Base-by-base conservation (phyloP, 345 rosid species). In the Rhizophora mangle region DNA sequence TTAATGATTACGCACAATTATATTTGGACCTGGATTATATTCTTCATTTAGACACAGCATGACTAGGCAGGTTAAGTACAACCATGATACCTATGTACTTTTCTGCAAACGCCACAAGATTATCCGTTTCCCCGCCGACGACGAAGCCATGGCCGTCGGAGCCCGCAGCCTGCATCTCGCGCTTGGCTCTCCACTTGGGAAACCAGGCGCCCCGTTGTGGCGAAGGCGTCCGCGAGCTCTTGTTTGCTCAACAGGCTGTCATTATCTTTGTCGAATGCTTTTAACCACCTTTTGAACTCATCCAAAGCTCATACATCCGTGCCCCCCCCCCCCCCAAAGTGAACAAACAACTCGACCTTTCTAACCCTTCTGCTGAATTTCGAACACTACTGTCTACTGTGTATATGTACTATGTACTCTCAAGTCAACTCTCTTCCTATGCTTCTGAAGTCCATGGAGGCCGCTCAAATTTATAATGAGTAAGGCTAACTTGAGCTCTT, bases 21-120 rank as follows among this genome's bases (percentile, higher is more conserved):
- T 9, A 8, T 39, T 39, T 39, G 46, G 46, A 39, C 13, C 9
- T 37, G 46, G 46, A 37, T 37, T 1, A 36, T 36, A 36, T 36
- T 36, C 39, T 36, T 9, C 9, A 7, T 36, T 36, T 36, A 36
- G 39, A 36, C 9, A 9, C 39, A 36, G 8, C 39, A 0, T 36
- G 8, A 36, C 43, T 36, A 39, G 46, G 1, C 0, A 39, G 24
- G 24, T 24, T 24, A 24, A 24, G n/a, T 53, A 37, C 37, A 16
- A 65, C 61, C 58, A 56, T 77, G 24, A 68, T 59, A 4, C 60
- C 43, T 37, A 68, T 69, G 52, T 77, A 73, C 30, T 72, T 68
- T 34, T 77, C 73, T 8, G 64, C 70, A 32, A 72, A 63, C 36
- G 60, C 60, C 3, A 43, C 77, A 22, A 77, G 74, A 21, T 64